Evolutionary conservation across 1,284 basidiomycete genomes (phyloP).

Genomic region (Meripilus lineatus): DNA sequence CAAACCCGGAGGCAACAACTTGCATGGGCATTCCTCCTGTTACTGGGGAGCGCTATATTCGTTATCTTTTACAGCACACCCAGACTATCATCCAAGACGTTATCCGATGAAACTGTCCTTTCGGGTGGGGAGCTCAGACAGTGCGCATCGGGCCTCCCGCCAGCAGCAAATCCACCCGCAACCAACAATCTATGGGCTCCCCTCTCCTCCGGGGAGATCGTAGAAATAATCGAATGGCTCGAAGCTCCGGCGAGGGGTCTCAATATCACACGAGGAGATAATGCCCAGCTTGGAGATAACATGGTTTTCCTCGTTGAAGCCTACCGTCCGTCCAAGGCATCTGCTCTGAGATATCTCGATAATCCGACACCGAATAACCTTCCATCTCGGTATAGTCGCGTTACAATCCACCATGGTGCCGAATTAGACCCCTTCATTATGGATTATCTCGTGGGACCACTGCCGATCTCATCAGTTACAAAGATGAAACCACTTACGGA

Average conservation of each 20-base stretch:
- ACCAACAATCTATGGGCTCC: conserved; percentile 44
- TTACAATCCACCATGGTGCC: conserved; percentile 50
- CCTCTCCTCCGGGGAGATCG: conserved; percentile 39
- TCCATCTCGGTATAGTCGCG: conserved; percentile 38
- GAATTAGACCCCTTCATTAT: conserved; percentile 36
- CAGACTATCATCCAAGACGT: too few relatives aligned
- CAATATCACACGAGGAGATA: conserved; percentile 39
- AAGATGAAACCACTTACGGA: conserved; percentile 36
- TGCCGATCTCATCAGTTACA: conserved; percentile 39
- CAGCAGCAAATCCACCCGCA: conserved; percentile 34
- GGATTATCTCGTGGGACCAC: conserved; percentile 54
- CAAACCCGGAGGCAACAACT: too few relatives aligned
- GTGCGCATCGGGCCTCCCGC: conserved; percentile 31
- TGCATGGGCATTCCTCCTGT: too few relatives aligned
- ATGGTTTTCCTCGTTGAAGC: conserved; percentile 45
- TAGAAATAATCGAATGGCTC: conserved; percentile 43
- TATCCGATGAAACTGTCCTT: too few relatives aligned
- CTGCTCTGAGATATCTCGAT: conserved; percentile 44
- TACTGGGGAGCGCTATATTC: too few relatives aligned
- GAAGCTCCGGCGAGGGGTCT: conserved; percentile 35
- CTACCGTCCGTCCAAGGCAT: conserved; percentile 44
- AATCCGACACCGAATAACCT: conserved; percentile 21
- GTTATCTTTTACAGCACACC: background rate
- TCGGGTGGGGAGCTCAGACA: too few relatives aligned
- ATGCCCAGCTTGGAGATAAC: conserved; percentile 39